Percentiles rank a stretch among this genome's conserved stretches.
These are phyloP conservation scores for Colletotrichum theobromicola DNA, from an alignment of 2,329 filamentous ascomycete species.

Conservation along the genomic window DNA sequence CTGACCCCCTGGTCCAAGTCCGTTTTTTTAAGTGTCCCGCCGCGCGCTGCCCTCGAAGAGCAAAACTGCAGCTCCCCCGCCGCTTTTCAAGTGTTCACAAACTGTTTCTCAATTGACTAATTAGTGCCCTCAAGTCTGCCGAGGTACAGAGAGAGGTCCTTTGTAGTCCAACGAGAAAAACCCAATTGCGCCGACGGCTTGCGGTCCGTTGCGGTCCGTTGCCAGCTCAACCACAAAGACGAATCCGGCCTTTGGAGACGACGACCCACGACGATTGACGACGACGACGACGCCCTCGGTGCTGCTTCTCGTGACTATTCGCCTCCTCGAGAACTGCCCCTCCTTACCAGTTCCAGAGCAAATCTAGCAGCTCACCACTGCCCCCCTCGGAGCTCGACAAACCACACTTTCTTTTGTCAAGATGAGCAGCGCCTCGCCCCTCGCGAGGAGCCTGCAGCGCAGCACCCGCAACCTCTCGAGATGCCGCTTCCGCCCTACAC, in stretches of 20 bases:
- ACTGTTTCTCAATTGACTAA: background rate
- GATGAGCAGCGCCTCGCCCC: conserved; percentile 29
- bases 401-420: background rate
- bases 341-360: background rate
- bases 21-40: background rate
- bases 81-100: background rate
- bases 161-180: background rate
- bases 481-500: conserved; percentile 30
- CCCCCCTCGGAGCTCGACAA: background rate
- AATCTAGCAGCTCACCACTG: background rate
- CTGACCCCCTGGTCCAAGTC: background rate
- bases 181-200: background rate
- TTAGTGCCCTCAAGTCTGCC: background rate
- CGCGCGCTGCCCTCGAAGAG: background rate
- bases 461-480: conserved; percentile 36
- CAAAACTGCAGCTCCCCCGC: background rate
- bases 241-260: background rate
- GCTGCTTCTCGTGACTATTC: background rate
- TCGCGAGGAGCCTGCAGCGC: conserved; percentile 45
- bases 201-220: background rate
- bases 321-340: background rate
- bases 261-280: background rate
- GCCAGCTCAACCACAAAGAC: background rate
- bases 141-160: background rate
- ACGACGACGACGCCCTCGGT: background rate